Base-by-base conservation (phyloP, 352 stramenopile species). In the Chrysophaeum taylorii region DNA sequence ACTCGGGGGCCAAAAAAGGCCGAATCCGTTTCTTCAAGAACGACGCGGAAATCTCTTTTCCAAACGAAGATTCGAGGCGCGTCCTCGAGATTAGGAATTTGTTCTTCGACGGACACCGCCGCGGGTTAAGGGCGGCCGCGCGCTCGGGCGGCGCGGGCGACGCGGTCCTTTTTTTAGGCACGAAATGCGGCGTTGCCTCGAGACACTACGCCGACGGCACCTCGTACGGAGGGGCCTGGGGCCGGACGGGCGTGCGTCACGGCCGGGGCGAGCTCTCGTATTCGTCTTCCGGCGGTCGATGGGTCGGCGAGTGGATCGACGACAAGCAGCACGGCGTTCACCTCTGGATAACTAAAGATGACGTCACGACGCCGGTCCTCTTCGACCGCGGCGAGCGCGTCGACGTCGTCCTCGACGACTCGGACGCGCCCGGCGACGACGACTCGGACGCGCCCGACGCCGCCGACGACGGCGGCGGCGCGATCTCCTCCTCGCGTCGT, bases 1-100 rank as follows among this genome's bases (percentile, higher is more conserved):
- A n/a, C n/a, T n/a, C n/a, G 18, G 50, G 31, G 12, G 50, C 9
- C 50, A 25, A 31, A 16, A 12, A 31, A 31, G 50, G 50, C 12
- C 31, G 16, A 12, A 25, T 61, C 16, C 50, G 50, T 25, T 61
- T 61, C 50, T 61, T 31, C 50, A 61, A 61, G n/a, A 61, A 61
- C 50, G 50, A 25, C 50, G 50, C 31, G 16, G 50, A 25, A n/a
- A n/a, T n/a, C n/a, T n/a, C n/a, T n/a, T n/a, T n/a, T n/a, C n/a
- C n/a, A n/a, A n/a, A n/a, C n/a, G n/a, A n/a, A n/a, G n/a, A n/a
- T n/a, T n/a, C n/a, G n/a, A n/a, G n/a, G n/a, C n/a, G n/a, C n/a
- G n/a, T n/a, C n/a, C n/a, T n/a, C n/a, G n/a, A n/a, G n/a, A n/a
- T n/a, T n/a, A n/a, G n/a, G n/a, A n/a, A n/a, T n/a, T n/a, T n/a